phyloP scores from a whole-genome alignment of 441 rosid species.

The Euphorbia corollata region DNA sequence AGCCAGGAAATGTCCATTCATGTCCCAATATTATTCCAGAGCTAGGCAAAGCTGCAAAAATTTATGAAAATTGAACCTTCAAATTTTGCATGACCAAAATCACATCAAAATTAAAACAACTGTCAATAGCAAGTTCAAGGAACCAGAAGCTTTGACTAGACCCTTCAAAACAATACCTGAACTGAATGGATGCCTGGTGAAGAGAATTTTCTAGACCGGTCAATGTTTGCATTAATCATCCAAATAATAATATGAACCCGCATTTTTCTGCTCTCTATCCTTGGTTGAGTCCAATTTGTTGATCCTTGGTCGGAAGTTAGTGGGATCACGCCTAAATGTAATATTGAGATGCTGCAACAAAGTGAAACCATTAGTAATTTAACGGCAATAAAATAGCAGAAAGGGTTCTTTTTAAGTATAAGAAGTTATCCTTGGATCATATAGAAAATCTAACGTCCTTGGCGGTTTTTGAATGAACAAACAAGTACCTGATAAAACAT shows the following conservation, averaged over 20 bases:
- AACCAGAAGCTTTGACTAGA: background rate
- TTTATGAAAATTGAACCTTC: constrained; percentile 7
- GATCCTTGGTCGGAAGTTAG: constrained; percentile 86
- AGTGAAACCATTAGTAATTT: background rate
- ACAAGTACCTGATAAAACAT: too few species aligned
- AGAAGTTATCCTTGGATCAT: too few species aligned
- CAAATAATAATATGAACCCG: constrained; percentile 88
- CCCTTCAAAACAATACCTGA: background rate
- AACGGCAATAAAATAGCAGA: background rate
- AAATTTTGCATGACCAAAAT: constrained; percentile 13
- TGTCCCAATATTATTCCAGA: background rate
- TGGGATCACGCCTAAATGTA: constrained; percentile 96
- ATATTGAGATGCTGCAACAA: constrained; percentile 76
- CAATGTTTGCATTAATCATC: constrained; percentile 46
- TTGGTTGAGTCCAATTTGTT: constrained; percentile 88
- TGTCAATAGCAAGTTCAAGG: background rate
- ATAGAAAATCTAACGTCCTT: too few species aligned
- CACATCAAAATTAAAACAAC: constrained; percentile 1
- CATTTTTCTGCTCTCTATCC: constrained; percentile 90
- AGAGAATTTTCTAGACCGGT: constrained; percentile 23
- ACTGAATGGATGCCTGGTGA: constrained; percentile 1
- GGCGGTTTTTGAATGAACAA: too few species aligned
- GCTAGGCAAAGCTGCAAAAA: background rate
- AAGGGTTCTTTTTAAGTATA: too few species aligned
- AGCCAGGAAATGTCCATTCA: constrained; percentile 8